Conservation (phyloP, 2,329 filamentous ascomycete species). For the Botrytis squamosa region DNA sequence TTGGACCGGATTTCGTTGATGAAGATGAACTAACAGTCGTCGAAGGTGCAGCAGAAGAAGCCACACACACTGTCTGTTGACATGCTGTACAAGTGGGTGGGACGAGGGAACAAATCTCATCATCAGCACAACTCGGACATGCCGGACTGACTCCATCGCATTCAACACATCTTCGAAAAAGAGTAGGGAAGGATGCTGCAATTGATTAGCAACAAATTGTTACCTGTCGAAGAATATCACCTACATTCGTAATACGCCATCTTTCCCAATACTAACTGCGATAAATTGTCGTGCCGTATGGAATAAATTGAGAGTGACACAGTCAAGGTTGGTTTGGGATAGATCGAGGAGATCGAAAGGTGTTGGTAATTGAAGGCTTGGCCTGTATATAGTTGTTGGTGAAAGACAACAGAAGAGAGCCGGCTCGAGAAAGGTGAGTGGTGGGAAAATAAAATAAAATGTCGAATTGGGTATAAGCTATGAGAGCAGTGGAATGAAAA, state of each 20-base stretch:
- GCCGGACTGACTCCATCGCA: conserved; percentile 52
- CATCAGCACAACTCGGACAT: conserved; percentile 58
- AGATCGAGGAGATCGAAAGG: no score
- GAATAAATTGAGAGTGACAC: not conserved
- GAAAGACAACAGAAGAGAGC: conserved; percentile 4
- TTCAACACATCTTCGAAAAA: conserved; percentile 58
- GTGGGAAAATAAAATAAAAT: not conserved
- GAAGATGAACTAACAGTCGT: conserved; percentile 32
- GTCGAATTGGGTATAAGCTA: conserved; percentile 6
- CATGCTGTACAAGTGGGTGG: conserved; percentile 60
- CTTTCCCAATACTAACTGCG: not conserved
- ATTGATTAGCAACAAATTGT: conserved; percentile 25
- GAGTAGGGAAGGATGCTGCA: conserved; percentile 33
- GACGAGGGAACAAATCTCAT: conserved; percentile 59
- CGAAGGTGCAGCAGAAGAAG: conserved; percentile 35
- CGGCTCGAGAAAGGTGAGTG: conserved; percentile 5
- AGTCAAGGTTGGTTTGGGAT: not conserved
- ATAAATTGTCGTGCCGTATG: conserved; percentile 22
- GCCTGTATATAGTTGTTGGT: not conserved
- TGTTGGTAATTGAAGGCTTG: conserved; percentile 12
- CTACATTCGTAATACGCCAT: conserved; percentile 21
- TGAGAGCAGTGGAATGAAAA: not conserved
- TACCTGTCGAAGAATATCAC: conserved; percentile 19
- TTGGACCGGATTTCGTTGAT: conserved; percentile 53
- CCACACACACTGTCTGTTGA: conserved; percentile 55